phyloP scores from a whole-genome alignment of 805 yeast species.

The Saccharomycopsis microspora region DNA sequence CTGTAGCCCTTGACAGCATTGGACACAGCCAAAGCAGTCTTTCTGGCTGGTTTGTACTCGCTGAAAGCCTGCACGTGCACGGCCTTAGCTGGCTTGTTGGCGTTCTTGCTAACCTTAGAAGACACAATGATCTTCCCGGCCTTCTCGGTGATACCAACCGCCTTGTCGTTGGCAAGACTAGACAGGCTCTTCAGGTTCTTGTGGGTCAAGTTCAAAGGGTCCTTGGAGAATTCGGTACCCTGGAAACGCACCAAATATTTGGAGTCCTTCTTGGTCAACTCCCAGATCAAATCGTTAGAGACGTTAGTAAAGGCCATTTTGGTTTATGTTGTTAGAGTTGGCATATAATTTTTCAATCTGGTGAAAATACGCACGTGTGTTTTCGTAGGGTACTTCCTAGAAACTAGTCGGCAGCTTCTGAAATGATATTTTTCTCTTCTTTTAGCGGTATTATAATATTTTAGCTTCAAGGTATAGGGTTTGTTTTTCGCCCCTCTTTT shows the following conservation, averaged over 20 bases:
- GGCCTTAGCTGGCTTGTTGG: constrained; percentile 36
- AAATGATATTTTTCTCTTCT: too few species aligned
- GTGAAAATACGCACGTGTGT: not conserved
- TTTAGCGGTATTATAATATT: too few species aligned
- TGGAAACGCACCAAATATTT: constrained; percentile 36
- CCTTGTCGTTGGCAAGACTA: constrained; percentile 39
- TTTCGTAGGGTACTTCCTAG: too few species aligned
- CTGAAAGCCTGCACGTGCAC: constrained; percentile 28
- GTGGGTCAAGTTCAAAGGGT: constrained; percentile 38
- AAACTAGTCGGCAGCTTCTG: too few species aligned
- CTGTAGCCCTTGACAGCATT: constrained; percentile 36
- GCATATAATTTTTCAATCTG: not conserved
- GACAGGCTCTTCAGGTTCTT: constrained; percentile 35
- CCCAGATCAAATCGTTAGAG: constrained; percentile 39
- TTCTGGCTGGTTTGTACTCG: constrained; percentile 31
- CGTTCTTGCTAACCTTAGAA: constrained; percentile 33
- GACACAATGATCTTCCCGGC: constrained; percentile 29
- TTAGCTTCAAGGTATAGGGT: too few species aligned
- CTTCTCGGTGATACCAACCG: constrained; percentile 31
- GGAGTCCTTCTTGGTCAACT: constrained; percentile 35
- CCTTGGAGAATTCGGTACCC: constrained; percentile 33
- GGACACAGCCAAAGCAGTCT: constrained; percentile 33
- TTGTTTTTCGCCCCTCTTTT: too few species aligned
- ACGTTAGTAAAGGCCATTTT: constrained; percentile 9
- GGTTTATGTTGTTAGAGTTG: not conserved